These are phyloP conservation scores for Vigna reflexopilosa DNA, from an alignment of 306 rosid genomes.

Conservation along the genomic window DNA sequence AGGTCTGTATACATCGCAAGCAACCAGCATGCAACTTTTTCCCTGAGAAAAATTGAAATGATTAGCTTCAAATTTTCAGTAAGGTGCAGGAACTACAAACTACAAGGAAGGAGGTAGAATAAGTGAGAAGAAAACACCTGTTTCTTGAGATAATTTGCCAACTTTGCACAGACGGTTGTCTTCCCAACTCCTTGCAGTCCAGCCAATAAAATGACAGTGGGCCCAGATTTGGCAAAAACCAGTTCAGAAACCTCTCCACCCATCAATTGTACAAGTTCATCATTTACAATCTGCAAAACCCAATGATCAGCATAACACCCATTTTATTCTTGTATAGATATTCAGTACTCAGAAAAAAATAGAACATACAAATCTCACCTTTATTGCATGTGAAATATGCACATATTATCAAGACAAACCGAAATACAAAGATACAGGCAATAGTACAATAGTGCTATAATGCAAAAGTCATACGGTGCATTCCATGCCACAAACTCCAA, in stretches of 20 bases:
- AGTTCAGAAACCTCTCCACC: slow-evolving; percentile 97
- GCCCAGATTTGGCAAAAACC: slow-evolving; percentile 74
- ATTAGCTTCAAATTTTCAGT: slow-evolving; percentile 32
- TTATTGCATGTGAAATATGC: slow-evolving; percentile 10
- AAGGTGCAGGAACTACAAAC: slow-evolving; percentile 19
- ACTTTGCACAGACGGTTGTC: slow-evolving; percentile 95
- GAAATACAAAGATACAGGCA: background rate
- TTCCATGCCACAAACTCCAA: slow-evolving; percentile 30
- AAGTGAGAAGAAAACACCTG: slow-evolving; percentile 58
- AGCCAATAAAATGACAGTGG: slow-evolving; percentile 90
- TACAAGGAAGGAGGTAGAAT: slow-evolving; percentile 22
- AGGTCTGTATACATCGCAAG: slow-evolving; percentile 98
- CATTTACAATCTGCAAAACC: slow-evolving; percentile 83
- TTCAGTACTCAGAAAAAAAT: slow-evolving; percentile 19
- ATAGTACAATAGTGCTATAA: background rate
- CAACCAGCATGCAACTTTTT: slow-evolving; percentile 93
- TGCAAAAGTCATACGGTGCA: background rate
- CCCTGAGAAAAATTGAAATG: slow-evolving; percentile 63
- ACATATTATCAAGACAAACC: slow-evolving; percentile 10
- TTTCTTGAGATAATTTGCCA: slow-evolving; percentile 89
- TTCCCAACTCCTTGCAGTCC: slow-evolving; percentile 99
- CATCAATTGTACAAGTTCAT: slow-evolving; percentile 94
- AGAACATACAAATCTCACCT: slow-evolving; percentile 18
- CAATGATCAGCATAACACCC: slow-evolving; percentile 24
- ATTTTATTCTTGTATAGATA: slow-evolving; percentile 26